Percentiles rank a stretch among this genome's conserved stretches.
Evolutionary conservation across 257 asterid species (phyloP).

Genomic region (Petrea volubilis): DNA sequence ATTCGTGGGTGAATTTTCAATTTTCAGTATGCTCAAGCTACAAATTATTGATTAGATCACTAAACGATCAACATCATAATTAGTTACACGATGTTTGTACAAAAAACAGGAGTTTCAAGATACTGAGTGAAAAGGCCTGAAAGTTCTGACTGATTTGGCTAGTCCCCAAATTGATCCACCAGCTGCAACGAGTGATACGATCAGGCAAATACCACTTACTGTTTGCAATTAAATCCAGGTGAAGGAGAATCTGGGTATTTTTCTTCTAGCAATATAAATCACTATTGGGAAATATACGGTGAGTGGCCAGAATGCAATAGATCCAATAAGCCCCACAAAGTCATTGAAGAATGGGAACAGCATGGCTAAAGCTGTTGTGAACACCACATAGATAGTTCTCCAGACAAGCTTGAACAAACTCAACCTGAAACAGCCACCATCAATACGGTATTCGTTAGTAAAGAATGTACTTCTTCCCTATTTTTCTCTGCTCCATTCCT

Average conservation of each 20-base stretch:
- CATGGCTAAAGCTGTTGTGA: constrained; percentile 55
- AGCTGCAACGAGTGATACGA: constrained; percentile 57
- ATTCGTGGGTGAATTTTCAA: no score
- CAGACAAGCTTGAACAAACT: constrained; percentile 53
- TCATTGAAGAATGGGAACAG: constrained; percentile 74
- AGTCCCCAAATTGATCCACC: constrained; percentile 67
- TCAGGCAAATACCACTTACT: constrained; percentile 45
- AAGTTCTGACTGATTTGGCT: constrained; percentile 25
- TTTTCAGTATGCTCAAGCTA: no score
- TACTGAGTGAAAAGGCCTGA: constrained; percentile 44
- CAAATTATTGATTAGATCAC: background rate
- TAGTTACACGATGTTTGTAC: background rate
- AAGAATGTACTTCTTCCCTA: constrained; percentile 44
- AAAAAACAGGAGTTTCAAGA: constrained; percentile 30
- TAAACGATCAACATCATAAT: background rate
- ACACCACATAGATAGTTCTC: constrained; percentile 57
- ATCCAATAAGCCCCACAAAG: constrained; percentile 66
- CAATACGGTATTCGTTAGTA: constrained; percentile 21
- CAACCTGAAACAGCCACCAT: constrained; percentile 28
- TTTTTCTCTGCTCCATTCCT: constrained; percentile 29
- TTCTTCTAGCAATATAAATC: constrained; percentile 49
- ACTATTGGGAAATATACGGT: constrained; percentile 64
- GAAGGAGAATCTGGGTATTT: constrained; percentile 33
- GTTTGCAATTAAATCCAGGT: constrained; percentile 50
- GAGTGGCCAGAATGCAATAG: constrained; percentile 66